Percentiles rank a stretch among this genome's conserved stretches.
phyloP scores from a whole-genome alignment of 495 filamentous ascomycete genomes.

The Tuber calosporum region DNA sequence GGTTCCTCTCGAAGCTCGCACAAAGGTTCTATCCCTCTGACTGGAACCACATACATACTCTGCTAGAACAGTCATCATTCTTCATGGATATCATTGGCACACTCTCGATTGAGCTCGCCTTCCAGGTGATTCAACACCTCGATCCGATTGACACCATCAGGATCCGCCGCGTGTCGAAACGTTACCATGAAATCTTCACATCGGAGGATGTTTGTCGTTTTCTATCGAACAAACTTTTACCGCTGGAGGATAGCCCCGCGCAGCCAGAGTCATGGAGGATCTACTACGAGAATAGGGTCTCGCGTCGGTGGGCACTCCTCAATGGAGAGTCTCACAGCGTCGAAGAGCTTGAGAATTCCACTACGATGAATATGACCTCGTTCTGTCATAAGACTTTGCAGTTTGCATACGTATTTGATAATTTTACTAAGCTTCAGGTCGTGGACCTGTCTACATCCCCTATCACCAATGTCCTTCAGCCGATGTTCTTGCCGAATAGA shows the following conservation, averaged over 20 bases:
- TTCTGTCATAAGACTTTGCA: conserved; percentile 10
- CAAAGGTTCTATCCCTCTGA: conserved; percentile 23
- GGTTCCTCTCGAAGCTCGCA: conserved; percentile 27
- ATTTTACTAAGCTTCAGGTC: conserved; percentile 9
- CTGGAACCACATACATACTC: conserved; percentile 24
- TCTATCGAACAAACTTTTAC: conserved; percentile 17
- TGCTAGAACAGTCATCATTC: conserved; percentile 15
- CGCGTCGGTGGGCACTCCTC: conserved; percentile 13
- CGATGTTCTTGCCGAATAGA: conserved; percentile 13
- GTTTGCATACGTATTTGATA: conserved; percentile 9
- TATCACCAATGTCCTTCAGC: conserved; percentile 8
- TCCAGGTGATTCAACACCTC: conserved; percentile 22
- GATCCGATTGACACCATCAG: conserved; percentile 18
- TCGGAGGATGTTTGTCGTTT: conserved; percentile 28
- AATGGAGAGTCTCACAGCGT: conserved; percentile 9
- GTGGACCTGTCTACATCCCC: conserved; percentile 15
- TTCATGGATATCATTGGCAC: conserved; percentile 24
- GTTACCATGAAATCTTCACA: conserved; percentile 21
- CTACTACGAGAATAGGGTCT: conserved; percentile 25
- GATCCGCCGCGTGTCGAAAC: conserved; percentile 25
- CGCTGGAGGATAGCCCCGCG: not conserved
- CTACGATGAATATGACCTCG: not conserved
- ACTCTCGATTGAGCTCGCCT: conserved; percentile 27
- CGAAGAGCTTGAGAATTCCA: conserved; percentile 6
- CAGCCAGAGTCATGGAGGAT: conserved; percentile 6